phyloP scores from a whole-genome alignment of 2,329 filamentous ascomycete genomes.

The Zymoseptoria ardabiliae region DNA sequence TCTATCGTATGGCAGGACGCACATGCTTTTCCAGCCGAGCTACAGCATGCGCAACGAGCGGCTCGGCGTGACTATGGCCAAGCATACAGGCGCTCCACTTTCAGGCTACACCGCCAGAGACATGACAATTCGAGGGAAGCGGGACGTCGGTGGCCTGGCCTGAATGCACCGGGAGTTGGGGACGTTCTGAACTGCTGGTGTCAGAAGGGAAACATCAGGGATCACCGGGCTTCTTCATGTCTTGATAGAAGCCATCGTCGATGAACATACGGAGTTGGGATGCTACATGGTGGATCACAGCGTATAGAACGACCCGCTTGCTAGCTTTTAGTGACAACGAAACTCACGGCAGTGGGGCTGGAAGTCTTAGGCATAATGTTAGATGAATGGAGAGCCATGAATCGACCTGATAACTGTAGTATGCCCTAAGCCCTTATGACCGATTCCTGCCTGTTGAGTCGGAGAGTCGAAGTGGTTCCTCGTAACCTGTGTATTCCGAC shows the following conservation, averaged over 20 bases:
- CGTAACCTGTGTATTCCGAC: neutral
- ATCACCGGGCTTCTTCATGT: no score
- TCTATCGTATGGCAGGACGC: neutral
- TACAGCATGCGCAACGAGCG: neutral
- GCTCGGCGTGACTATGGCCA: neutral
- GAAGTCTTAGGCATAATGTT: neutral
- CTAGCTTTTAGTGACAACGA: neutral
- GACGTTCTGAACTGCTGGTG: no score
- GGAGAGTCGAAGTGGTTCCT: neutral
- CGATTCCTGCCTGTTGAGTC: neutral
- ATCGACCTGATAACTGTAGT: neutral
- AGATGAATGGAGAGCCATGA: neutral
- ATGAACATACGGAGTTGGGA: neutral
- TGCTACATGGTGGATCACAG: neutral
- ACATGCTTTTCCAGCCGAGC: slow-evolving; percentile 3
- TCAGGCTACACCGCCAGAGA: neutral
- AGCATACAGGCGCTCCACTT: neutral
- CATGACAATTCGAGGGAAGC: no score
- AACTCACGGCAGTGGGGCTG: neutral
- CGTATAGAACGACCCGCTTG: neutral
- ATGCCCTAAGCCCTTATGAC: neutral
- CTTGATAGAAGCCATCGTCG: neutral
- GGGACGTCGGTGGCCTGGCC: no score
- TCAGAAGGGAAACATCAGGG: no score
- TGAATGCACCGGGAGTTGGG: no score